Evolutionary conservation across 441 rosid genomes (phyloP).

Genomic region (Pelargonium cotyledonis): DNA sequence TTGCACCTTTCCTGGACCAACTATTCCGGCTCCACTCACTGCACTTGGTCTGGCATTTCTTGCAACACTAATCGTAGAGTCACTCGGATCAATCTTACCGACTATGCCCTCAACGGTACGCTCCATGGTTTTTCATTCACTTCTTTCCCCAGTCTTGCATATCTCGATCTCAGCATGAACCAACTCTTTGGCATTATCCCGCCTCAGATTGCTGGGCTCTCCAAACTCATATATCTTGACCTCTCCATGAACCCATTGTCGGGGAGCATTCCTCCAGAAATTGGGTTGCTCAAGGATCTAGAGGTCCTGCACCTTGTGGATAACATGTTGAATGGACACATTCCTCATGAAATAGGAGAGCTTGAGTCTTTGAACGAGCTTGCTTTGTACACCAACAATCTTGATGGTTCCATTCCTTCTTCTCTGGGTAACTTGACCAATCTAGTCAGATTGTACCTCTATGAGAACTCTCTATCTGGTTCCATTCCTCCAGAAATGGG

Average conservation of each 20-base stretch:
- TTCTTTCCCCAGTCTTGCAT: slow-evolving; percentile 22
- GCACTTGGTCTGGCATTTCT: slow-evolving; percentile 32
- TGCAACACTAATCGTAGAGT: slow-evolving; percentile 22
- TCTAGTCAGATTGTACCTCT: slow-evolving; percentile 15
- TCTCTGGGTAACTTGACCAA: slow-evolving; percentile 29
- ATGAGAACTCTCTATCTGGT: slow-evolving; percentile 27
- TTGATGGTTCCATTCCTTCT: slow-evolving; percentile 28
- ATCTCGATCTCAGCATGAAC: slow-evolving; percentile 25
- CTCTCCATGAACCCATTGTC: slow-evolving; percentile 24
- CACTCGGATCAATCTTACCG: slow-evolving; percentile 24
- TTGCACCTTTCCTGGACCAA: background rate
- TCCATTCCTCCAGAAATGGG: slow-evolving; percentile 34
- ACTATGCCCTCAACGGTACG: slow-evolving; percentile 24
- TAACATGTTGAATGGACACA: slow-evolving; percentile 29
- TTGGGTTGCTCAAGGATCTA: slow-evolving; percentile 26
- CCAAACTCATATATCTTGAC: slow-evolving; percentile 35
- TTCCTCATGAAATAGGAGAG: slow-evolving; percentile 30
- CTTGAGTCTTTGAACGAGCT: slow-evolving; percentile 21
- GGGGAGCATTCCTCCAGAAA: slow-evolving; percentile 27
- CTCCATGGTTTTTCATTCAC: slow-evolving; percentile 26
- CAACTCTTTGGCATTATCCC: too few relatives aligned
- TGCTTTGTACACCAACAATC: slow-evolving; percentile 20
- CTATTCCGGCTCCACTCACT: slow-evolving; percentile 3
- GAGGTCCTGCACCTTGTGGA: slow-evolving; percentile 19
- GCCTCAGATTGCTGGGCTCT: background rate